Evolutionary conservation across 192 early-diverging fungal species (phyloP).

Genomic region (Nowakowskiella sp.): DNA sequence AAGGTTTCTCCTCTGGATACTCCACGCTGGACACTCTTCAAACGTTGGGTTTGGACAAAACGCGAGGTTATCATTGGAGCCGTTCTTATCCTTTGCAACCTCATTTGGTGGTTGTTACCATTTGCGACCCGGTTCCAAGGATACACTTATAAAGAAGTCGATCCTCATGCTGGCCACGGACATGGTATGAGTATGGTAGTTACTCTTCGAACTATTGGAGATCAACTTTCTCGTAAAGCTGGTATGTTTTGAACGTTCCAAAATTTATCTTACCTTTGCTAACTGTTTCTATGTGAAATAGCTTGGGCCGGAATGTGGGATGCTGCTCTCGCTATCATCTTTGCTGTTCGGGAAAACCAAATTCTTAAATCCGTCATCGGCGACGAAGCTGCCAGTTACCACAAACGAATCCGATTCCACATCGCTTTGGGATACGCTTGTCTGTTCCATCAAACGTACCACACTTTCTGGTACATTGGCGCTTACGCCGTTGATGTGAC

Average conservation of each 20-base stretch:
- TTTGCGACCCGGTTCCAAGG: background rate
- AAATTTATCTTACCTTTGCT: too few species aligned
- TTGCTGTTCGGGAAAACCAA: slow-evolving; percentile 16
- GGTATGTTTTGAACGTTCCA: too few species aligned
- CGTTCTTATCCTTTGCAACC: background rate
- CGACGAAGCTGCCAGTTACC: slow-evolving; percentile 7
- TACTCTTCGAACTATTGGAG: background rate
- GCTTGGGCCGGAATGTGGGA: slow-evolving; percentile 12
- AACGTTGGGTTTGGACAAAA: background rate
- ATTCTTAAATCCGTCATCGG: slow-evolving; percentile 5
- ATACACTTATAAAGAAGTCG: background rate
- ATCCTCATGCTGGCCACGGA: background rate
- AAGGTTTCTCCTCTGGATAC: too few species aligned
- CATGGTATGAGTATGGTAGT: background rate
- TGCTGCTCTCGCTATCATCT: slow-evolving; percentile 5
- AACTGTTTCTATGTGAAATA: slow-evolving; percentile 6
- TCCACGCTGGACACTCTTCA: too few species aligned
- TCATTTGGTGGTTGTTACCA: slow-evolving; percentile 1
- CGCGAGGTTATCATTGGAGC: background rate
- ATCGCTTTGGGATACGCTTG: slow-evolving; percentile 9
- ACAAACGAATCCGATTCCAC: slow-evolving; percentile 8
- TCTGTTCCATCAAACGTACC: slow-evolving; percentile 5
- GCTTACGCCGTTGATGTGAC: slow-evolving; percentile 1
- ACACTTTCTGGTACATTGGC: slow-evolving; percentile 10
- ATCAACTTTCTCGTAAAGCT: too few species aligned